Conservation (phyloP, 2,329 filamentous ascomycete genomes). For the Fusarium foetens region DNA sequence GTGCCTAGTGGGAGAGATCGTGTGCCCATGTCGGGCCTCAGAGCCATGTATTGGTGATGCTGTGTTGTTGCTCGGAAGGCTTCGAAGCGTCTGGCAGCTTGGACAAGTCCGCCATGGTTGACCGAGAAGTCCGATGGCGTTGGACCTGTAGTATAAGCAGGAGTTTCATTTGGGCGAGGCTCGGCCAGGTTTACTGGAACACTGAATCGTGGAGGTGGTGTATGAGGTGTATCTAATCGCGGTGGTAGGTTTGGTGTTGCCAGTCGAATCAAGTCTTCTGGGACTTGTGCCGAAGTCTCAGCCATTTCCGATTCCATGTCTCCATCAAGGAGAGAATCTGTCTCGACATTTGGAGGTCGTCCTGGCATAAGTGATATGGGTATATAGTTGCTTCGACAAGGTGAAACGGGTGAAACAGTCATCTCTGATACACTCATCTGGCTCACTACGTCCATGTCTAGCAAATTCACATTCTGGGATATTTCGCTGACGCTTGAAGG, state of each 20-base stretch:
- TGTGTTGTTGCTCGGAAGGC: slow-evolving; percentile 35
- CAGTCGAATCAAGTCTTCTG: slow-evolving; percentile 41
- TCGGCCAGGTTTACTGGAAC: slow-evolving; percentile 21
- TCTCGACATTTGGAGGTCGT: slow-evolving; percentile 16
- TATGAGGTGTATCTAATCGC: slow-evolving; percentile 40
- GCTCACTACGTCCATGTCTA: slow-evolving; percentile 32
- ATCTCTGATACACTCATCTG: slow-evolving; percentile 36
- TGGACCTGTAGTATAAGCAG: background rate
- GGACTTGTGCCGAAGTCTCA: slow-evolving; percentile 6
- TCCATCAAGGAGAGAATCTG: slow-evolving; percentile 33
- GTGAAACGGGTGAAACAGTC: slow-evolving; percentile 31
- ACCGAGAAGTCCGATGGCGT: slow-evolving; percentile 15
- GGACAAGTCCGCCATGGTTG: slow-evolving; percentile 39
- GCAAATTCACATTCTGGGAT: slow-evolving; percentile 31
- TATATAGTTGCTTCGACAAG: slow-evolving; percentile 14
- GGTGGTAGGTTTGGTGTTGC: slow-evolving; percentile 41
- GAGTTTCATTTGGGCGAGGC: background rate
- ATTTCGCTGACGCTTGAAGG: slow-evolving; percentile 37
- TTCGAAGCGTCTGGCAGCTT: slow-evolving; percentile 41
- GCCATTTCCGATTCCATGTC: slow-evolving; percentile 23
- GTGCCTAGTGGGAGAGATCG: slow-evolving; percentile 32
- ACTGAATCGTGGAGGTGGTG: slow-evolving; percentile 24
- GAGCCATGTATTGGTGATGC: slow-evolving; percentile 36
- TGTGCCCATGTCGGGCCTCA: slow-evolving; percentile 35
- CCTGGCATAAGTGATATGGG: slow-evolving; percentile 15